Evolutionary conservation across 2,329 filamentous ascomycete genomes (phyloP), one percentile per base, ranked within the genome.

Genomic region (Beauveria australis): DNA sequence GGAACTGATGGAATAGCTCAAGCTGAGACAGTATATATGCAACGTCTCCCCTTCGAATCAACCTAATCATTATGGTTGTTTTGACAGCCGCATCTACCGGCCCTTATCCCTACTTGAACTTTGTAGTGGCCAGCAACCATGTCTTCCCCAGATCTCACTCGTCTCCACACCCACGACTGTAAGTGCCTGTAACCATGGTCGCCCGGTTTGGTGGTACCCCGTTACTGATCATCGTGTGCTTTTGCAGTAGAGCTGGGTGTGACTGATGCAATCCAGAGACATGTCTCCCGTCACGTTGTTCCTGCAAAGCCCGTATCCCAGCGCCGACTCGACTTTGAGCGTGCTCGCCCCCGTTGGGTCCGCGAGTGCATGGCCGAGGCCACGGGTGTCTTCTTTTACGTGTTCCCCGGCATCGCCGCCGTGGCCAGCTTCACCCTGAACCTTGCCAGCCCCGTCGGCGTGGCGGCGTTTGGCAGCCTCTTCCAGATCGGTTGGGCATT

Each of bases 401-500:
- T 79, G 69, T 75, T 78, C 63, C 75, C 79, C 3, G 81, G 82
- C 18, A 79, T 85, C 41, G 77, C 80, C n/a, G 78, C 81, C 2
- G 75, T 78, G 3, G 78, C 81, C 3, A 69, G 74, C 16, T 83
- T 83, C 67, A 78, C 78, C 8, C 61, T 82, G 3, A 78, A 81
- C 63, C 72, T 75, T 1, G 72, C 71, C 3, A 80, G 77, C 61
- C 64, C 64, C 6, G 28, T 67, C 30, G 67, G 67, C 5, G 66
- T 65, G 30, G 55, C 67, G 5, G 67, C 68, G 2, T 71, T 69
- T 51, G 79, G 81, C n/a, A 79, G 74, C 64, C 64, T 84, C 33
- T 80, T 84, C 66, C 78, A 82, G 63, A 79, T 84, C 59, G 81
- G 81, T 19, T 79, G 75, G 69, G 80, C 79, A 2, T 85, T 81